These are phyloP conservation scores for Aspergillus hortae DNA, from an alignment of 2,329 filamentous ascomycete species.

Conservation along the genomic window DNA sequence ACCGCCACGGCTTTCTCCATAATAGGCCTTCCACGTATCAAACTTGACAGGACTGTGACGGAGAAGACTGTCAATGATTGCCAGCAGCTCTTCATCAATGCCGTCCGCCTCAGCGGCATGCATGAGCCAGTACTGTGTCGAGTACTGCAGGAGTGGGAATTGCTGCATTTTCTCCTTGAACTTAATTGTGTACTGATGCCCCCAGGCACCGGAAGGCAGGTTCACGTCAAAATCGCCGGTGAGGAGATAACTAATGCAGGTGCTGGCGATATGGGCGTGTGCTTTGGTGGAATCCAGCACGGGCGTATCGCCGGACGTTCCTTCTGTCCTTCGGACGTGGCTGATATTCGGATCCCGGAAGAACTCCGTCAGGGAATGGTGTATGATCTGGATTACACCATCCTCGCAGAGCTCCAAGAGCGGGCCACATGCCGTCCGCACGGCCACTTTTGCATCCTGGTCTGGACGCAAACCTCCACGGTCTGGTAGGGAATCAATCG, in stretches of 20 bases:
- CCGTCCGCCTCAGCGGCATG: neutral
- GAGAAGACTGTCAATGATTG: neutral
- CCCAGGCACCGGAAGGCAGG: neutral
- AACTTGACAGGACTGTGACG: too few species aligned
- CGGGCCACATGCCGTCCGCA: constrained; percentile 38
- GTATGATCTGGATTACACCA: constrained; percentile 44
- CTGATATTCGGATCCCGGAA: constrained; percentile 20
- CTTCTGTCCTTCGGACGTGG: too few species aligned
- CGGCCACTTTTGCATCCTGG: constrained; percentile 30
- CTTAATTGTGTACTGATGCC: neutral
- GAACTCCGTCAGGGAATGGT: constrained; percentile 50
- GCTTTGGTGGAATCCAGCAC: neutral
- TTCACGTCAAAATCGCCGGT: neutral
- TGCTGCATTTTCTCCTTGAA: neutral
- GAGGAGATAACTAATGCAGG: constrained; percentile 2
- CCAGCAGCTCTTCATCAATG: neutral
- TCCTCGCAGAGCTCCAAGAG: constrained; percentile 46
- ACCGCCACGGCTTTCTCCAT: neutral
- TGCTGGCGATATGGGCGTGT: neutral
- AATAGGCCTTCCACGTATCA: neutral
- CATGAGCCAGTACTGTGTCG: neutral
- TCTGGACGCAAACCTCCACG: neutral
- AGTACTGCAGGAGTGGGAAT: constrained; percentile 9
- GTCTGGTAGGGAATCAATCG: constrained; percentile 11
- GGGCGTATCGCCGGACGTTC: neutral